Conservation (phyloP, 1,284 basidiomycete species). For the Trichosporon ovoides region DNA sequence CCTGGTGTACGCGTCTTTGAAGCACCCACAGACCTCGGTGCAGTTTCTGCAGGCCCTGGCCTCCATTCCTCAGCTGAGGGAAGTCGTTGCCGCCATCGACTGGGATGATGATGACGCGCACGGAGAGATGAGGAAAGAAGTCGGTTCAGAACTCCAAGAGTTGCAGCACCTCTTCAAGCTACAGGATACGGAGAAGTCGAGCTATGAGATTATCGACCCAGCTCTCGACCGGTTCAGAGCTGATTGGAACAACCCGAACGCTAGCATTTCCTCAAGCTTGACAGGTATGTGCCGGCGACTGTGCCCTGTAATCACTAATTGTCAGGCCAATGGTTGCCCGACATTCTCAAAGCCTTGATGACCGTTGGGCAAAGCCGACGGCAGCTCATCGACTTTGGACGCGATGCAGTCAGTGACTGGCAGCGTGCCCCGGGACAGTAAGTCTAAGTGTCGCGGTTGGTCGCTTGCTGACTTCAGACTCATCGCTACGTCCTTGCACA, state of each 20-base stretch:
- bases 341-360: background rate
- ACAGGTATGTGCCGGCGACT: background rate
- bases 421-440: constrained; percentile 8
- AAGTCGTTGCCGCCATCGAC: constrained; percentile 13
- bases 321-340: background rate
- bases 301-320: background rate
- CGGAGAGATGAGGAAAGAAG: background rate
- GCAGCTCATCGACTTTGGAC: background rate
- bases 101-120: background rate
- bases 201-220: constrained; percentile 9
- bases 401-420: constrained; percentile 7
- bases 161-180: constrained; percentile 4
- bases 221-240: background rate
- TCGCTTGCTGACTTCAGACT: constrained; percentile 5
- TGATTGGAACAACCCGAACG: background rate
- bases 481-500: constrained; percentile 1
- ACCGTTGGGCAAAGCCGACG: background rate
- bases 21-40: constrained; percentile 28
- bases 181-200: constrained; percentile 2
- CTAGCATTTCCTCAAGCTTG: background rate
- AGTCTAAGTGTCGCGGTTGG: background rate
- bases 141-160: background rate
- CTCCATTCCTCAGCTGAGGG: constrained; percentile 38
- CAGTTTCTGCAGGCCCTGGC: constrained; percentile 36
- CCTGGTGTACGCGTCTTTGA: constrained; percentile 8